A percentile compares a stretch with the other conserved stretches of the same genome.
These are phyloP conservation scores for Scedosporium minutisporum DNA, from an alignment of 2,329 filamentous ascomycete genomes.

Conservation along the genomic window DNA sequence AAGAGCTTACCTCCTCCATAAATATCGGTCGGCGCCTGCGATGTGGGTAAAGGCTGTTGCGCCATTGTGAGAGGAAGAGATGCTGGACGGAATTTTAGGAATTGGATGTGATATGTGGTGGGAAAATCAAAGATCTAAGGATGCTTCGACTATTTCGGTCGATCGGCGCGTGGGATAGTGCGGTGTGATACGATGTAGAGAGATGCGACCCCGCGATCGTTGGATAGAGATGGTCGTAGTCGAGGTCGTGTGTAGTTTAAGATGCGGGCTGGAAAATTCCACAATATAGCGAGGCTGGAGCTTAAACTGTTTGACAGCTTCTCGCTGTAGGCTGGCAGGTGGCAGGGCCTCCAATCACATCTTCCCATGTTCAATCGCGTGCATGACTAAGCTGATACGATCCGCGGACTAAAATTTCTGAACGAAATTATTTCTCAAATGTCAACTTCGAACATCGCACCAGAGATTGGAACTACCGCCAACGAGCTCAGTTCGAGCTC, in stretches of 20 bases:
- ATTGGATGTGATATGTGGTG: background rate
- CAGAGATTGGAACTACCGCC: background rate
- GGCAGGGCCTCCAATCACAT: too few relatives aligned
- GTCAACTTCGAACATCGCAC: too few relatives aligned
- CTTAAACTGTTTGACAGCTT: background rate
- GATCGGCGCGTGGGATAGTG: background rate
- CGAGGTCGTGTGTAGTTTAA: background rate
- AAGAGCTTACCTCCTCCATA: slow-evolving; percentile 48
- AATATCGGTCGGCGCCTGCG: slow-evolving; percentile 50
- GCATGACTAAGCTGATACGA: background rate
- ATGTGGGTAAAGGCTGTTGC: slow-evolving; percentile 44
- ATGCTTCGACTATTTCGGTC: background rate
- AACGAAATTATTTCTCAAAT: background rate
- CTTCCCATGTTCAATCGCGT: too few relatives aligned
- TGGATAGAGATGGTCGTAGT: background rate
- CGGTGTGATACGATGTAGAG: background rate
- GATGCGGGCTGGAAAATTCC: background rate
- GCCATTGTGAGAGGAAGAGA: slow-evolving; percentile 33
- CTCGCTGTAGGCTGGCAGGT: background rate
- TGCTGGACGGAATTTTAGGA: background rate
- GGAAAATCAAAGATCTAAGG: background rate
- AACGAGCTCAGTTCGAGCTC: slow-evolving; percentile 5
- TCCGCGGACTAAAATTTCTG: background rate
- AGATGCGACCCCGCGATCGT: background rate
- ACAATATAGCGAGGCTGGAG: background rate